These are phyloP conservation scores for Chlorella variabilis DNA, from an alignment of 163 green algal species.

Conservation along the genomic window DNA sequence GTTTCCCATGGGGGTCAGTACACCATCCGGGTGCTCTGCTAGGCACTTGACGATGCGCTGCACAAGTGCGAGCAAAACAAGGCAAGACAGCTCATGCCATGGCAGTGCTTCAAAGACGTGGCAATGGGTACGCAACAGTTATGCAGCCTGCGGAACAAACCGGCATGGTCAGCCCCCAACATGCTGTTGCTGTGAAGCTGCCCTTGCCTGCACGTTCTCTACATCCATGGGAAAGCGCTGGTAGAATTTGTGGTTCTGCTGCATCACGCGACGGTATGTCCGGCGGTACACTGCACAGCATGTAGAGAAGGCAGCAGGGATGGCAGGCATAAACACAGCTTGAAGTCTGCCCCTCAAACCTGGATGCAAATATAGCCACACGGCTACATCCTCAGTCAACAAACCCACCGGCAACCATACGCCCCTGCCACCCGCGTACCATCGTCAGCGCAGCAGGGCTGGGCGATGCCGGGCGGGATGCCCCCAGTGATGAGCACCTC, in stretches of 20 bases:
- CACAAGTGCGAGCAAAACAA: conserved; percentile 37
- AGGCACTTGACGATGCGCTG: conserved; percentile 73
- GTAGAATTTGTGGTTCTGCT: conserved; percentile 92
- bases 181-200: too few species aligned
- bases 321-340: neutral
- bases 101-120: too few species aligned
- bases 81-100: too few species aligned
- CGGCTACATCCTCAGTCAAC: too few species aligned
- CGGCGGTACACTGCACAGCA: conserved; percentile 66
- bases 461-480: conserved; percentile 79
- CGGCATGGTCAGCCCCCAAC: too few species aligned
- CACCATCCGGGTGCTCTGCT: conserved; percentile 60
- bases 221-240: conserved; percentile 87
- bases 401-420: too few species aligned
- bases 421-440: conserved; percentile 5
- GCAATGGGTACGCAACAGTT: too few species aligned
- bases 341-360: too few species aligned
- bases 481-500: conserved; percentile 87
- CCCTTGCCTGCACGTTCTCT: conserved; percentile 8
- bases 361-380: too few species aligned
- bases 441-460: conserved; percentile 73
- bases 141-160: too few species aligned
- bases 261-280: conserved; percentile 68
- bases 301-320: neutral
- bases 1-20: conserved; percentile 71